phyloP scores from a whole-genome alignment of 148 eudicot species.

The Salicornia ramosissima region DNA sequence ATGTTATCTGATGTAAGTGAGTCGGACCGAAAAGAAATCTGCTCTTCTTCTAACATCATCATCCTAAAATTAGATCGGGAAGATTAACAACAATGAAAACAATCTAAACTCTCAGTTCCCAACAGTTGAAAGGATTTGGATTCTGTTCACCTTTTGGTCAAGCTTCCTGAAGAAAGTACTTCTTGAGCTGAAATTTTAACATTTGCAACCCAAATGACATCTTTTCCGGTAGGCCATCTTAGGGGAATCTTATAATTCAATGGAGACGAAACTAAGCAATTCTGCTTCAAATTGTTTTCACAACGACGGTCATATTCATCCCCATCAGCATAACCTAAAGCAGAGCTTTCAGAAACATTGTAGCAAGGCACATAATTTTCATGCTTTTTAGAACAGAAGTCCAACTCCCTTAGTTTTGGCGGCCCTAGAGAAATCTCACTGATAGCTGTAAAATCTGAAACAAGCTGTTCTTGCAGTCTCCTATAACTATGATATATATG shows the following conservation, averaged over 20 bases:
- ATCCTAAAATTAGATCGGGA: conserved; percentile 45
- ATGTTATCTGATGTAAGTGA: conserved; percentile 76
- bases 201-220: conserved; percentile 94
- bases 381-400: conserved; percentile 54
- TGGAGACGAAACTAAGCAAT: conserved; percentile 79
- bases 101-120: conserved; percentile 3
- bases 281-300: conserved; percentile 32
- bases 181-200: conserved; percentile 93
- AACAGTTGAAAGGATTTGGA: not conserved
- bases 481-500: conserved; percentile 67
- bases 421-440: conserved; percentile 77
- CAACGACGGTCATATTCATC: conserved; percentile 70
- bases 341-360: conserved; percentile 68
- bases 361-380: conserved; percentile 89
- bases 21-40: conserved; percentile 85
- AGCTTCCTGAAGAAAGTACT: conserved; percentile 95
- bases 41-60: conserved; percentile 99
- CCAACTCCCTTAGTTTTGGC: conserved; percentile 62
- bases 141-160: conserved; percentile 75
- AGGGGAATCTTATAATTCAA: conserved; percentile 72
- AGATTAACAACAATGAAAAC: not conserved
- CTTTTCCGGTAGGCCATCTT: conserved; percentile 95
- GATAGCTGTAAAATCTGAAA: conserved; percentile 74
- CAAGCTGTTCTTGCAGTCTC: conserved; percentile 81
- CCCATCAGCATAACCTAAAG: conserved; percentile 45